Percentiles rank a stretch among this genome's conserved stretches.
phyloP scores from a whole-genome alignment of 2,329 filamentous ascomycete species.

The Diaporthe helianthi region DNA sequence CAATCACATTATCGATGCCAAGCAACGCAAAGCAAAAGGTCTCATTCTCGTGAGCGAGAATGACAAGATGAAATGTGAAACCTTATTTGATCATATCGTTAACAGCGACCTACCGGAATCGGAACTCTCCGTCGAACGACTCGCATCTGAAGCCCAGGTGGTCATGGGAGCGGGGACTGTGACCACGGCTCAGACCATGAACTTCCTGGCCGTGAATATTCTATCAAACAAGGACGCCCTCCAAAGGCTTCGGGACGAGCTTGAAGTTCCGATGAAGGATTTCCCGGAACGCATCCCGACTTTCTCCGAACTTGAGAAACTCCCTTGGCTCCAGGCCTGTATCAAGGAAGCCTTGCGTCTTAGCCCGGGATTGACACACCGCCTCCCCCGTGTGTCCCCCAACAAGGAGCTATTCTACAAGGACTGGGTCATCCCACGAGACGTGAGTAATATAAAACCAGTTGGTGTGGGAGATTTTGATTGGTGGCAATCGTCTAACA shows the following conservation, averaged over 20 bases:
- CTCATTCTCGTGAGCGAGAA: constrained; percentile 35
- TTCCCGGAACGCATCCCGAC: constrained; percentile 37
- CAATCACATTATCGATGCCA: constrained; percentile 33
- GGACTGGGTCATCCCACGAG: constrained; percentile 2
- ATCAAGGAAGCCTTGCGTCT: constrained; percentile 35
- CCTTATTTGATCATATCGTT: constrained; percentile 42
- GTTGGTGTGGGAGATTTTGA: no score
- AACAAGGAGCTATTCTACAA: constrained; percentile 8
- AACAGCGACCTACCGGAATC: constrained; percentile 41
- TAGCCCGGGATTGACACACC: not conserved
- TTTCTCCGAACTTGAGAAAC: constrained; percentile 31
- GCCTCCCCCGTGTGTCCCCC: not conserved
- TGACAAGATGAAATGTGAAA: constrained; percentile 24
- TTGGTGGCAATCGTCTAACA: no score
- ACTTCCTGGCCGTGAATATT: constrained; percentile 38
- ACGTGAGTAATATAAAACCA: not conserved
- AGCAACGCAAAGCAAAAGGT: constrained; percentile 37
- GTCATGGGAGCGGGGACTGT: constrained; percentile 42
- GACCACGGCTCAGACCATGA: constrained; percentile 41
- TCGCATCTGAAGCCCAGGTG: constrained; percentile 40
- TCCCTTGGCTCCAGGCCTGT: constrained; percentile 34
- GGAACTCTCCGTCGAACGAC: constrained; percentile 39
- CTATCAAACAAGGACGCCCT: constrained; percentile 34
- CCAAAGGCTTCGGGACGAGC: constrained; percentile 38
- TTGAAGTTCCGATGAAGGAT: constrained; percentile 37